Conservation (phyloP, 2,329 filamentous ascomycete genomes). For the Pseudogymnoascus sp. region DNA sequence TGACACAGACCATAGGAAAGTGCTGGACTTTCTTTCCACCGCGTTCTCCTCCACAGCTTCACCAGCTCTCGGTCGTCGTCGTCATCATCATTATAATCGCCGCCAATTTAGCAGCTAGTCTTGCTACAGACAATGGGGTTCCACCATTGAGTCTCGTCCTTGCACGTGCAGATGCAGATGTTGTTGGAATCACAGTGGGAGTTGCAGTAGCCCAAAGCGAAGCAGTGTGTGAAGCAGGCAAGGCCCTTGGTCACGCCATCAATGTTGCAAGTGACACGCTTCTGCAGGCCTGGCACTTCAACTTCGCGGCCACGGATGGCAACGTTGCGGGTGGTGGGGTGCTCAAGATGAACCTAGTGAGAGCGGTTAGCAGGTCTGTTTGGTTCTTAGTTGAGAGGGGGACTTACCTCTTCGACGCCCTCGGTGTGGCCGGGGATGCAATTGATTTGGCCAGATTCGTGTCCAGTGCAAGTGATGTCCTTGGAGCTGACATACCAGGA, state of each 20-base stretch:
- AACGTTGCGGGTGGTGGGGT: slow-evolving; percentile 3
- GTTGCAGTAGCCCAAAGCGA: slow-evolving; percentile 13
- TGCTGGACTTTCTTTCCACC: background rate
- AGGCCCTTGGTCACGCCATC: slow-evolving; percentile 11
- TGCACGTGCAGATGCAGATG: slow-evolving; percentile 14
- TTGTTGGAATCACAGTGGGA: slow-evolving; percentile 12
- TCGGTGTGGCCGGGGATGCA: slow-evolving; percentile 12
- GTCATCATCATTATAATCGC: background rate
- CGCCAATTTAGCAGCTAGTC: slow-evolving; percentile 9
- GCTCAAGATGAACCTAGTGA: background rate
- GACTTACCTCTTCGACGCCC: slow-evolving; percentile 6
- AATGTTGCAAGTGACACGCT: slow-evolving; percentile 16
- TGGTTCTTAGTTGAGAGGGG: background rate
- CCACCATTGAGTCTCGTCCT: slow-evolving; percentile 13
- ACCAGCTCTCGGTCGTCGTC: background rate
- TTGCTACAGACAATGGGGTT: slow-evolving; percentile 15
- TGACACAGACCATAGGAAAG: background rate
- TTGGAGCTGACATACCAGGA: slow-evolving; percentile 12
- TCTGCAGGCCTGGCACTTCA: slow-evolving; percentile 12
- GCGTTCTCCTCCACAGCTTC: background rate
- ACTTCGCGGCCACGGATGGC: slow-evolving; percentile 12
- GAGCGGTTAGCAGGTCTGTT: background rate
- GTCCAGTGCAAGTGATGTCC: slow-evolving; percentile 13
- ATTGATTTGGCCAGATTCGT: slow-evolving; percentile 12
- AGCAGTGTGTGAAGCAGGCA: slow-evolving; percentile 14